These are phyloP conservation scores for Podaxis carcinomalis DNA, from an alignment of 768 basidiomycete species.

Conservation along the genomic window DNA sequence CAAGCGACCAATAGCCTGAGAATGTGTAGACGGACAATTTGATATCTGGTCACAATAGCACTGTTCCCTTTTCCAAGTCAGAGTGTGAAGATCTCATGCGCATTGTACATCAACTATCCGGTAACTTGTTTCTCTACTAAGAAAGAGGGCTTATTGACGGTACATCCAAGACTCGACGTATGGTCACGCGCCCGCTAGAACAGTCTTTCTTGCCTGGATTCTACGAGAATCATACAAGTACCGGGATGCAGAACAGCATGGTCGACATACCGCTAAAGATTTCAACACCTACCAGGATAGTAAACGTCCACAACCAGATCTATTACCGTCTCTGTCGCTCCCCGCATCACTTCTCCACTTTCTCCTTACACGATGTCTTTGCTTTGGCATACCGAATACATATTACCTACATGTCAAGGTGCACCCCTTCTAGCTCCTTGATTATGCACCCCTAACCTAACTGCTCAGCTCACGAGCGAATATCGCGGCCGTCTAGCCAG, in stretches of 20 bases:
- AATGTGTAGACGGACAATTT: constrained; percentile 40
- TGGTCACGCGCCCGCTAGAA: constrained; percentile 34
- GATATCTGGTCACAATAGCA: constrained; percentile 36
- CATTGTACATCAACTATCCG: constrained; percentile 31
- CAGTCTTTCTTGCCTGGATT: constrained; percentile 45
- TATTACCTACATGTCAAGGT: constrained; percentile 47
- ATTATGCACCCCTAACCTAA: not conserved
- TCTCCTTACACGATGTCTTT: constrained; percentile 37
- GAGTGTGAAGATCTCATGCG: constrained; percentile 49
- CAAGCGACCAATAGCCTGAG: not conserved
- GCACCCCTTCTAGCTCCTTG: not conserved
- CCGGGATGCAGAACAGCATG: constrained; percentile 41
- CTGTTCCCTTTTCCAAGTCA: constrained; percentile 48
- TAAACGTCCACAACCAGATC: constrained; percentile 9
- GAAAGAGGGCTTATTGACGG: not conserved
- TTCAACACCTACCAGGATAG: constrained; percentile 19
- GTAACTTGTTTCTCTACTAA: constrained; percentile 16
- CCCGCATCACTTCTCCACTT: constrained; percentile 16
- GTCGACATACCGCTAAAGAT: constrained; percentile 33
- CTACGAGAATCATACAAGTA: constrained; percentile 49
- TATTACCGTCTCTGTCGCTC: constrained; percentile 11
- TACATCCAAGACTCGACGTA: constrained; percentile 25
- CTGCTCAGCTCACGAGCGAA: constrained; percentile 33
- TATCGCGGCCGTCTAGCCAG: constrained; percentile 45
- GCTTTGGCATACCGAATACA: constrained; percentile 50